A percentile compares a stretch with the other conserved stretches of the same genome.
phyloP scores from a whole-genome alignment of 805 yeast species.

The Wickerhamiella nectarea region DNA sequence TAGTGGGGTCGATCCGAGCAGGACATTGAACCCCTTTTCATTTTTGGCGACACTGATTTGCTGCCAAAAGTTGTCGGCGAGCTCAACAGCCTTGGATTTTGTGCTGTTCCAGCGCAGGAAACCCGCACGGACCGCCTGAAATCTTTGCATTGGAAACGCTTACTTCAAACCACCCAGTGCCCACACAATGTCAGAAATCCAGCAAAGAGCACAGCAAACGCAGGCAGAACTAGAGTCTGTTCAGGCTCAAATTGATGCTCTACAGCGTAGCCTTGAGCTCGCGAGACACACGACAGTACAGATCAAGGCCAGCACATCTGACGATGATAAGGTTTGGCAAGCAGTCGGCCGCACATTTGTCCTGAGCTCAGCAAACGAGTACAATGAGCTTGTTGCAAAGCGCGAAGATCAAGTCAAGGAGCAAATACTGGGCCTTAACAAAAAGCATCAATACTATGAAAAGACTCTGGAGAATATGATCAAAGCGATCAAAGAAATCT shows the following conservation, averaged over 20 bases:
- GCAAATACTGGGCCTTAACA: constrained; percentile 43
- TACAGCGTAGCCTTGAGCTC: constrained; percentile 37
- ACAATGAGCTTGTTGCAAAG: constrained; percentile 34
- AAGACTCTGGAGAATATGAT: constrained; percentile 66
- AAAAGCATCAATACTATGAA: constrained; percentile 58
- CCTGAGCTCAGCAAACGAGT: constrained; percentile 32
- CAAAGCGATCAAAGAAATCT: constrained; percentile 39
- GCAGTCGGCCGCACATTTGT: constrained; percentile 62
- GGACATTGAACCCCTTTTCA: constrained; percentile 32
- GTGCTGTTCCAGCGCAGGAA: background rate
- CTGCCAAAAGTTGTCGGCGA: constrained; percentile 60
- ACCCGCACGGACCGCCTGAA: background rate
- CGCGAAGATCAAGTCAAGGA: constrained; percentile 47
- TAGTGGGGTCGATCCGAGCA: constrained; percentile 61
- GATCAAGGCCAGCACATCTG: constrained; percentile 32
- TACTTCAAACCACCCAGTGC: background rate
- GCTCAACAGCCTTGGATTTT: background rate
- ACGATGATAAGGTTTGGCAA: constrained; percentile 54
- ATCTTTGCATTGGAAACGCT: background rate
- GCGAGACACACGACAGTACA: constrained; percentile 46
- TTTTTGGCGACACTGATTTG: constrained; percentile 38
- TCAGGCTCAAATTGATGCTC: constrained; percentile 36
- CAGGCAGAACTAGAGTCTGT: constrained; percentile 47
- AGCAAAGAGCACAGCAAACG: constrained; percentile 44
- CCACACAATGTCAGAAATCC: constrained; percentile 37